phyloP scores from a whole-genome alignment of 305 asterid genomes.

The Lippia alba region DNA sequence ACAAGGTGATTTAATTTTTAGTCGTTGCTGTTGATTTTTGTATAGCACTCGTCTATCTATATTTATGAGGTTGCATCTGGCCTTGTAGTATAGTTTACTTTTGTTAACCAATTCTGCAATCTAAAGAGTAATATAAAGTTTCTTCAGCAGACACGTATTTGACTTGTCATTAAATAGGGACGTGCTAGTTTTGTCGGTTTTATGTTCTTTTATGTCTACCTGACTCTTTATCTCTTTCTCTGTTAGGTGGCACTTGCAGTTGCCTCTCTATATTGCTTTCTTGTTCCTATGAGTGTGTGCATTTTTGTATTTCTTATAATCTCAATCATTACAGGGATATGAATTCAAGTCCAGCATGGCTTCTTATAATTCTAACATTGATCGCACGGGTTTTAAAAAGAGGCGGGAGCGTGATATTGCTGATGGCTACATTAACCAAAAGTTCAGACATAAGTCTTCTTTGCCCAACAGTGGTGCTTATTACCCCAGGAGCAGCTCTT shows the following conservation, averaged over 20 bases:
- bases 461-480: constrained; percentile 41
- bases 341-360: constrained; percentile 45
- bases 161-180: too few relatives aligned
- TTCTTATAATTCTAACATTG: constrained; percentile 46
- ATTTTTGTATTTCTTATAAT: neutral
- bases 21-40: constrained; percentile 2
- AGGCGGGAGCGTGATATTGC: constrained; percentile 46
- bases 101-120: neutral
- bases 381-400: constrained; percentile 43
- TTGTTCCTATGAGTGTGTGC: too few relatives aligned
- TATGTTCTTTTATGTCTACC: too few relatives aligned
- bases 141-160: neutral
- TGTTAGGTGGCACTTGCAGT: neutral
- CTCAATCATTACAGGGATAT: constrained; percentile 44
- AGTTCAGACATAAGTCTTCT: constrained; percentile 43
- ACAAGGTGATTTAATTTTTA: constrained; percentile 50
- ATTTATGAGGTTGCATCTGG: neutral
- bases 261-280: neutral
- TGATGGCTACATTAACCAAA: constrained; percentile 47
- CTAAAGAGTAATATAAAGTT: neutral
- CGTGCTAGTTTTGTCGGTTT: neutral
- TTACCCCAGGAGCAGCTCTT: constrained; percentile 50
- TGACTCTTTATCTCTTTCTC: too few relatives aligned
- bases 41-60: constrained; percentile 3
- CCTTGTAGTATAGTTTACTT: neutral